Evolutionary conservation across 768 basidiomycete species (phyloP), one percentile per base, ranked within the genome.

Genomic region (Rhizopogon vesiculosus): DNA sequence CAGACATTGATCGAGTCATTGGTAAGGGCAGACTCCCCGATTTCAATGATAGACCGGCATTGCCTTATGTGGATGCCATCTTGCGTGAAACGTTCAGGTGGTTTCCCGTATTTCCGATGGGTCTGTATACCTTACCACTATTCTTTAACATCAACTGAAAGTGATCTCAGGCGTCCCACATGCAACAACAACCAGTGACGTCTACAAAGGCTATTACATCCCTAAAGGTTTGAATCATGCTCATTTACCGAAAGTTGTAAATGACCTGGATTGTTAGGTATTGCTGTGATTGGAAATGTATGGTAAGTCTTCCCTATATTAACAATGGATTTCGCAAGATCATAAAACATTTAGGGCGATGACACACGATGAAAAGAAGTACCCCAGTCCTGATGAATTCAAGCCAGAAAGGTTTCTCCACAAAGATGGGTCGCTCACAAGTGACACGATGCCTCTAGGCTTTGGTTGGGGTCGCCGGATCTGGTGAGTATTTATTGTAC

Each of bases 321-420:
- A 3, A 8, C 6, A n/a, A 39, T 22, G 10, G 12, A 12, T 35
- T 35, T 10, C 35, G 9, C 35, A 18, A 22, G 22, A 22, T 44
- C 2, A 44, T 18, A 31, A 51, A 29, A 18, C 7, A 10, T 29
- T 9, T 19, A 74, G 68, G 72, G 69, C 60, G 4, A 69, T 78
- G 58, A 56, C 65, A 3, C 66, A 68, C 19, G 69, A 75, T 52
- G 60, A 63, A 31, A 54, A 59, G 3, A 59, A 71, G 7, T 78
- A 73, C 53, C 51, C 63, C 0, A 57, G 76, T 42, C 74, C n/a
- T n/a, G n/a, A n/a, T n/a, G n/a, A n/a, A n/a, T n/a, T n/a, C 78
- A 55, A 61, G 16, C 77, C 77, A 9, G 68, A 71, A 7, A 63
- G 75, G 2, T 77, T 68, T 51, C 58, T 77, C 7, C 13, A 22